Conservation (phyloP, 2,329 filamentous ascomycete species). For the Phoma sp. region DNA sequence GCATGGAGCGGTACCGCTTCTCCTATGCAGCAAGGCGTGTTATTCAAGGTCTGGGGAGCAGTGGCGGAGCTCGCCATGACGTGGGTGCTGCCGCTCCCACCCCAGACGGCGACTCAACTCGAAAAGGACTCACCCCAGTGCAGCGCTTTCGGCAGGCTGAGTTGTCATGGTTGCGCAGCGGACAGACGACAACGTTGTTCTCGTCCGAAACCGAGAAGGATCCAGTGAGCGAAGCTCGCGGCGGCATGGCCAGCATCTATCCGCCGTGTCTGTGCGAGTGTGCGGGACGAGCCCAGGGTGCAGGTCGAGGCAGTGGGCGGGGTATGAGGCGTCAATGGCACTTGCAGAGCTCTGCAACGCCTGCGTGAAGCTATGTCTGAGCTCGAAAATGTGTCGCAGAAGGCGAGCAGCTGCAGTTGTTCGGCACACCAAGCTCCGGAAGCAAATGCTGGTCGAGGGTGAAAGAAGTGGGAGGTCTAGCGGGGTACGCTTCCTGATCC, state of each 20-base stretch:
- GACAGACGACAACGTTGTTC: slow-evolving; percentile 96
- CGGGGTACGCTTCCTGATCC: slow-evolving; percentile 18
- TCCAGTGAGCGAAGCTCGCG: slow-evolving; percentile 82
- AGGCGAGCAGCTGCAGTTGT: slow-evolving; percentile 11
- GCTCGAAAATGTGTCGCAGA: slow-evolving; percentile 10
- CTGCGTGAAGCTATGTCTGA: slow-evolving; percentile 11
- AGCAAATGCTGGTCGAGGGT: slow-evolving; percentile 18
- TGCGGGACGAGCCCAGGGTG: slow-evolving; percentile 6
- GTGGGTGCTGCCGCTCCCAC: slow-evolving; percentile 19
- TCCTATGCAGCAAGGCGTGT: slow-evolving; percentile 64
- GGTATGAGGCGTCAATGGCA: slow-evolving; percentile 18
- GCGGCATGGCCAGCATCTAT: slow-evolving; percentile 75
- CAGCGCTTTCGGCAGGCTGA: slow-evolving; percentile 97
- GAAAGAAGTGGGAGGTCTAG: slow-evolving; percentile 13
- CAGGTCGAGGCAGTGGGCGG: slow-evolving; percentile 2
- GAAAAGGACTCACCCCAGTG: slow-evolving; percentile 80
- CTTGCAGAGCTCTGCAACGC: slow-evolving; percentile 13
- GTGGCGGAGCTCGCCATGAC: slow-evolving; percentile 27
- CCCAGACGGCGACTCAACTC: slow-evolving; percentile 1
- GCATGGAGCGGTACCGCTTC: slow-evolving; percentile 97
- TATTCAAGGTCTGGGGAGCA: slow-evolving; percentile 25
- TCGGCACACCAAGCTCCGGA: slow-evolving; percentile 15
- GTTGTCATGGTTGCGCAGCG: slow-evolving; percentile 92
- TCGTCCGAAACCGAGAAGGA: slow-evolving; percentile 91
- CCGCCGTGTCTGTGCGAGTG: slow-evolving; percentile 12